These are phyloP conservation scores for Senna tora DNA, from an alignment of 306 rosid species.

Conservation along the genomic window DNA sequence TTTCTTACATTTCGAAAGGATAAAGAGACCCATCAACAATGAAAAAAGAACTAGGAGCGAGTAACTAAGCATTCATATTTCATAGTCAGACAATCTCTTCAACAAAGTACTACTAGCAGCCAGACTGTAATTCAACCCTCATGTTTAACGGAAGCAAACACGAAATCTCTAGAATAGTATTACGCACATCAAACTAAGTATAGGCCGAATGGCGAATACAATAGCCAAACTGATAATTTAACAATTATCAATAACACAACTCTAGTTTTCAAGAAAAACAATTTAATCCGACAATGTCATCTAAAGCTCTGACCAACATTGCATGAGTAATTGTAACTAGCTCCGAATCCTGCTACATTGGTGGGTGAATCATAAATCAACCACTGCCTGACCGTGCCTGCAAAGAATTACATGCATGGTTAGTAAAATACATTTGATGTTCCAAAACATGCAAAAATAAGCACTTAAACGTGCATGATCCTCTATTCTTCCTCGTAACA, in stretches of 20 bases:
- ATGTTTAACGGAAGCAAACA: slow-evolving; percentile 22
- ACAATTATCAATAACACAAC: slow-evolving; percentile 22
- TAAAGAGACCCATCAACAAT: too few relatives aligned
- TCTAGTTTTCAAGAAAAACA: slow-evolving; percentile 34
- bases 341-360: slow-evolving; percentile 1
- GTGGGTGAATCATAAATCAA: slow-evolving; percentile 48
- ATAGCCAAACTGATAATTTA: slow-evolving; percentile 24
- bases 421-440: neutral
- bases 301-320: slow-evolving; percentile 16
- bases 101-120: neutral
- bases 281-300: slow-evolving; percentile 24
- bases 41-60: too few relatives aligned
- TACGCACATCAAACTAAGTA: slow-evolving; percentile 17
- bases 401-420: slow-evolving; percentile 24
- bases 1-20: too few relatives aligned
- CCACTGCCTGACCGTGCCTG: slow-evolving; percentile 71
- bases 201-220: slow-evolving; percentile 17
- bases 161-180: slow-evolving; percentile 14
- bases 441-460: neutral
- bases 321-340: neutral
- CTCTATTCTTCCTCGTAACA: neutral
- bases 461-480: slow-evolving; percentile 9
- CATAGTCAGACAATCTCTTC: neutral
- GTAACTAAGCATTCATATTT: too few relatives aligned
- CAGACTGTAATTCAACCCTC: slow-evolving; percentile 11